Conservation (phyloP, 1,284 basidiomycete species). For the Ganoderma multipileum region DNA sequence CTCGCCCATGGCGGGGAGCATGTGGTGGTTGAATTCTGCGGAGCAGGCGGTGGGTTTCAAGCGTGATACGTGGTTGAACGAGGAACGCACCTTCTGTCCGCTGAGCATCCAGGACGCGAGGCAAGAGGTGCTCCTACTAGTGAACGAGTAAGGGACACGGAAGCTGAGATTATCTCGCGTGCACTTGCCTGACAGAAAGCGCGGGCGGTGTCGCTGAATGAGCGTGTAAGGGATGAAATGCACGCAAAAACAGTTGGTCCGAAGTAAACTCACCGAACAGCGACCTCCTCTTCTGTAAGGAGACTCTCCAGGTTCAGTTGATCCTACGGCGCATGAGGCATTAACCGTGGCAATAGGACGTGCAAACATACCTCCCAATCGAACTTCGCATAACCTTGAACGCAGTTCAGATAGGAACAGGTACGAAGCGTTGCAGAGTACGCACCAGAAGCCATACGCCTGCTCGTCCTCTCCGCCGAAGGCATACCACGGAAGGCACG, state of each 20-base stretch:
- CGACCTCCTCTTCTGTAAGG: slow-evolving; percentile 90
- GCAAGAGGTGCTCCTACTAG: slow-evolving; percentile 77
- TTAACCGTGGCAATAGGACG: neutral
- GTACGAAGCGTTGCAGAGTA: neutral
- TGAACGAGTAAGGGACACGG: slow-evolving; percentile 5
- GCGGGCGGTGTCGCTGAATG: slow-evolving; percentile 78
- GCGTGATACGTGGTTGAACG: neutral
- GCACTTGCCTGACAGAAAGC: slow-evolving; percentile 80
- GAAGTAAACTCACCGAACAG: slow-evolving; percentile 71
- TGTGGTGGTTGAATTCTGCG: slow-evolving; percentile 78
- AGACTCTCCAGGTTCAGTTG: slow-evolving; percentile 79
- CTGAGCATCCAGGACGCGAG: slow-evolving; percentile 88
- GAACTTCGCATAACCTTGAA: slow-evolving; percentile 59
- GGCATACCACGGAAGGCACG: neutral
- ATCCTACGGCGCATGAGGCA: slow-evolving; percentile 56
- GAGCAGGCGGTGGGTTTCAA: neutral
- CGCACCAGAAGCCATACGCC: slow-evolving; percentile 28
- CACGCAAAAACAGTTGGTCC: slow-evolving; percentile 10
- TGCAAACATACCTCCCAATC: slow-evolving; percentile 68
- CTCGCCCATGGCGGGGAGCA: slow-evolving; percentile 92
- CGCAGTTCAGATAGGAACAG: neutral
- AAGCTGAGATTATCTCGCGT: neutral
- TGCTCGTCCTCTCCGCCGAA: neutral
- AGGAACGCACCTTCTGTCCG: slow-evolving; percentile 78
- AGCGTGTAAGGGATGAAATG: neutral